Evolutionary conservation across 139 green algal species (phyloP).

Genomic region (Tetradesmus obliquus): DNA sequence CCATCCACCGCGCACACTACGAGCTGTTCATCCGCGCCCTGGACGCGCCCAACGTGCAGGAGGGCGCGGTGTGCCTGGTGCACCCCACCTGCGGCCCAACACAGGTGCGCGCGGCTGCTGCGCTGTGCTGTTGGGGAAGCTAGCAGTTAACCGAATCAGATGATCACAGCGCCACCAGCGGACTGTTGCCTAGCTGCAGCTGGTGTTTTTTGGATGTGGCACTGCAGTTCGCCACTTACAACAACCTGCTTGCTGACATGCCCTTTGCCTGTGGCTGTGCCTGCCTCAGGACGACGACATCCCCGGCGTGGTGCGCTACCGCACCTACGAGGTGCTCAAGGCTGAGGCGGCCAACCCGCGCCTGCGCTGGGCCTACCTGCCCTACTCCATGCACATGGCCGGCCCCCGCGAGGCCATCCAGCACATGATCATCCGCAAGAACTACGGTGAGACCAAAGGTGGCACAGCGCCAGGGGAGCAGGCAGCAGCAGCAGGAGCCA

Average conservation of each 20-base stretch:
- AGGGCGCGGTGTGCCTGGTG: conserved; percentile 81
- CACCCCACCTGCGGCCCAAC: conserved; percentile 91
- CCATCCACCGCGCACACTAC: conserved; percentile 90
- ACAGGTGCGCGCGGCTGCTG: conserved; percentile 54
- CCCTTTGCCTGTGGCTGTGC: background rate
- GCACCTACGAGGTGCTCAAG: conserved; percentile 89
- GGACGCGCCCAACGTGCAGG: conserved; percentile 80
- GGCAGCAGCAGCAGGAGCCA: background rate
- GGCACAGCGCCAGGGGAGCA: background rate
- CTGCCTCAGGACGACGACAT: conserved; percentile 43
- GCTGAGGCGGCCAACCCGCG: conserved; percentile 79
- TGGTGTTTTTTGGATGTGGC: no score
- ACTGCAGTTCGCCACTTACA: background rate
- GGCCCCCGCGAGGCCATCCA: conserved; percentile 90
- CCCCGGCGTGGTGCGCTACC: conserved; percentile 81
- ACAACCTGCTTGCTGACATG: background rate
- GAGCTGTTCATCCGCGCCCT: conserved; percentile 91
- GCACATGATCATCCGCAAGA: conserved; percentile 96
- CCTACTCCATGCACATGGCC: conserved; percentile 96
- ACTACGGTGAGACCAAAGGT: conserved; percentile 71
- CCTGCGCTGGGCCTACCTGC: conserved; percentile 88
- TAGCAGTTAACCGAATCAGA: background rate
- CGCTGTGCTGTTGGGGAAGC: no score
- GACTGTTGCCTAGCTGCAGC: background rate
- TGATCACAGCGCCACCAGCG: background rate